Conservation (phyloP, 208 protist species). For the Trypanosoma rangeli region DNA sequence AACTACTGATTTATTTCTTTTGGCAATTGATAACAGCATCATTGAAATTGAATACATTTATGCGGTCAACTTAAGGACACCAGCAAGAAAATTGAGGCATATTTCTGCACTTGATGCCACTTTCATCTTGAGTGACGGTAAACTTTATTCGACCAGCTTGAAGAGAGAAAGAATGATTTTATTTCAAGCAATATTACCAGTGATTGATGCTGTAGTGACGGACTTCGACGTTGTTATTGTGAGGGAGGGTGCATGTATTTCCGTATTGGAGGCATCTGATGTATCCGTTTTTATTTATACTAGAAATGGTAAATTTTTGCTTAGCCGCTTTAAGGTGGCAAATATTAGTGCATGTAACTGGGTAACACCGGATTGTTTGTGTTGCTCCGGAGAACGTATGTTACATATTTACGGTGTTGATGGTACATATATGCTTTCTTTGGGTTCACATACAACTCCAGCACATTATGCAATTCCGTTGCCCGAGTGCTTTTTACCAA, state of each 20-base stretch:
- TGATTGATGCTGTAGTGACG: not conserved
- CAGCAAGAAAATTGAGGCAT: conserved; percentile 13
- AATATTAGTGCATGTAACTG: conserved; percentile 19
- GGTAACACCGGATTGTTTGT: conserved; percentile 26
- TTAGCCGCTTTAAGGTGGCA: conserved; percentile 12
- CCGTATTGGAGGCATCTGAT: conserved; percentile 9
- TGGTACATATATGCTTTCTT: conserved; percentile 9
- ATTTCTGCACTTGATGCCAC: not conserved
- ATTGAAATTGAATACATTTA: conserved; percentile 13
- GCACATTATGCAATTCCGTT: conserved; percentile 16
- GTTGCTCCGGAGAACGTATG: not conserved
- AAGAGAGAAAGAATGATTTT: not conserved
- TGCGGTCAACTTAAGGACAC: conserved; percentile 3
- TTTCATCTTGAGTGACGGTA: conserved; percentile 8
- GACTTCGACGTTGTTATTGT: conserved; percentile 25
- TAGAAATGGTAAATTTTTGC: conserved; percentile 8
- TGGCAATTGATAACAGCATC: conserved; percentile 3
- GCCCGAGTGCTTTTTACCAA: conserved; percentile 12
- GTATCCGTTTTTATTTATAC: conserved; percentile 18
- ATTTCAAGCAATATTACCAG: not conserved
- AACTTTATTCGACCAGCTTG: conserved; percentile 1
- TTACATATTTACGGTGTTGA: conserved; percentile 13
- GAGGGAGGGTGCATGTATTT: conserved; percentile 14
- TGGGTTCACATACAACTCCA: conserved; percentile 11
- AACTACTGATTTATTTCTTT: conserved; percentile 19